A percentile compares a stretch with the other conserved stretches of the same genome.
phyloP scores from a whole-genome alignment of 140 eudicot genomes.

The Flaveria floridana region DNA sequence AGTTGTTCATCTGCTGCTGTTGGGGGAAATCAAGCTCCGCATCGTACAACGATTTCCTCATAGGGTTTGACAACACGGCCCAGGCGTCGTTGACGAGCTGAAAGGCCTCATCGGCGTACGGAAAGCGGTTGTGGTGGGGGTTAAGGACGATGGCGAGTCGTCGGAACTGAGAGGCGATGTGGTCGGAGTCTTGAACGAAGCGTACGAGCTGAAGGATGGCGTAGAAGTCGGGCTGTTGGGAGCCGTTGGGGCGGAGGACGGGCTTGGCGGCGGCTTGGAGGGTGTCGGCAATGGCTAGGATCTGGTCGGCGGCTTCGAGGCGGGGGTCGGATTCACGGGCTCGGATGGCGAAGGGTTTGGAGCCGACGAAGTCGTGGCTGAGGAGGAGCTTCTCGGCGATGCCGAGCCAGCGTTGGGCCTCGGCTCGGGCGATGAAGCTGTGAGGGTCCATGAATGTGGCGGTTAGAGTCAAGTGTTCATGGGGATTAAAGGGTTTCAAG shows the following conservation, averaged over 20 bases:
- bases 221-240: conserved; percentile 57
- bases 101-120: conserved; percentile 74
- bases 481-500: neutral
- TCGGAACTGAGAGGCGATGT: conserved; percentile 65
- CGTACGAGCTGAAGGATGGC: conserved; percentile 60
- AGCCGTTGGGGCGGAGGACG: conserved; percentile 36
- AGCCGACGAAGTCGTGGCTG: conserved; percentile 56
- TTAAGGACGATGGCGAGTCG: conserved; percentile 48
- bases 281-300: conserved; percentile 72
- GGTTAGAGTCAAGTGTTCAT: neutral
- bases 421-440: conserved; percentile 50
- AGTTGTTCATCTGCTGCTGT: conserved; percentile 32
- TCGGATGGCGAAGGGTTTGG: conserved; percentile 77
- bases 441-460: conserved; percentile 48
- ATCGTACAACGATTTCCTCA: conserved; percentile 63
- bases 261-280: conserved; percentile 66
- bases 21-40: conserved; percentile 46
- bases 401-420: conserved; percentile 71
- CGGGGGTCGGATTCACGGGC: conserved; percentile 79
- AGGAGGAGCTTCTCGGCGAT: conserved; percentile 71
- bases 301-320: conserved; percentile 60
- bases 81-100: conserved; percentile 74
- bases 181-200: conserved; percentile 54
- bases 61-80: conserved; percentile 60
- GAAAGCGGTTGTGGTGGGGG: conserved; percentile 59